Evolutionary conservation across 495 filamentous ascomycete species (phyloP).

Genomic region (Aspergillus funiculosus): DNA sequence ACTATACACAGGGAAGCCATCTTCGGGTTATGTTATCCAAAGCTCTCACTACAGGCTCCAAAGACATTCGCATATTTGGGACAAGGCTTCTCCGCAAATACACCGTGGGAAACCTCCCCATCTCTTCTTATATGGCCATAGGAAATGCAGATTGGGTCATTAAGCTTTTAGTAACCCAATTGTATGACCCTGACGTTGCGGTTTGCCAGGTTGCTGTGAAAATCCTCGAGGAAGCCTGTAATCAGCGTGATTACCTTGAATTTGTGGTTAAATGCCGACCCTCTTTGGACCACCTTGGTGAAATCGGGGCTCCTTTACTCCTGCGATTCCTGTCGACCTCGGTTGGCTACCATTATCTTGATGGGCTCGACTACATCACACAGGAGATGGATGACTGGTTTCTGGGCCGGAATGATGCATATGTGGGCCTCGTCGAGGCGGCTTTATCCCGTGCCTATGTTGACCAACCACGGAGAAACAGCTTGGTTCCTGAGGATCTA

Average conservation of each 20-base stretch:
- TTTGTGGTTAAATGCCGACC: conserved; percentile 95
- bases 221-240: conserved; percentile 95
- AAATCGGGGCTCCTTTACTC: conserved; percentile 91
- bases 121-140: conserved; percentile 29
- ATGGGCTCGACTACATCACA: conserved; percentile 95
- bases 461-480: conserved; percentile 45
- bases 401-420: conserved; percentile 86
- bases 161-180: conserved; percentile 86
- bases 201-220: conserved; percentile 95
- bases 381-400: conserved; percentile 99
- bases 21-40: conserved; percentile 89
- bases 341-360: conserved; percentile 93
- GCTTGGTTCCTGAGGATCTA: conserved; percentile 47
- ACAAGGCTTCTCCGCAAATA: conserved; percentile 82
- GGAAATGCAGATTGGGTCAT: conserved; percentile 86
- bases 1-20: conserved; percentile 84
- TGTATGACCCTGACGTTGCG: conserved; percentile 95
- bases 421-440: conserved; percentile 91
- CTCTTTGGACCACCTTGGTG: conserved; percentile 91
- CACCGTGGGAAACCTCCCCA: conserved; percentile 43
- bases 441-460: conserved; percentile 85
- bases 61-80: conserved; percentile 81
- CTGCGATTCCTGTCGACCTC: conserved; percentile 91
- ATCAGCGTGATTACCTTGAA: conserved; percentile 79
- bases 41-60: conserved; percentile 83